A percentile compares a stretch with the other conserved stretches of the same genome.
These are phyloP conservation scores for Paecilomyces sp. DNA, from an alignment of 2,329 filamentous ascomycete species.

Conservation along the genomic window DNA sequence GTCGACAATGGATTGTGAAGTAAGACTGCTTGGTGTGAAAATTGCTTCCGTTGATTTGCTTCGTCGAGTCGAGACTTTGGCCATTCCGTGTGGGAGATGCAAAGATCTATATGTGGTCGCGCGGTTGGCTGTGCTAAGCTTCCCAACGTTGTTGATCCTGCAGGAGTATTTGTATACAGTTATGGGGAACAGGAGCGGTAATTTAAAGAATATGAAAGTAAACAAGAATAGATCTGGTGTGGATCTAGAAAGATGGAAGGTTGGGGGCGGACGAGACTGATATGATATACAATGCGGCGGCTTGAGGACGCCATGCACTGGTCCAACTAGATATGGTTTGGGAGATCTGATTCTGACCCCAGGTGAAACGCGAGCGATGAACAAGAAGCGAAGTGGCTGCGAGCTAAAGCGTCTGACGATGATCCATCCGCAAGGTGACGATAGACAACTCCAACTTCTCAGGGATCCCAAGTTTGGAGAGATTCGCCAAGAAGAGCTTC, in stretches of 20 bases:
- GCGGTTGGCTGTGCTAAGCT: neutral
- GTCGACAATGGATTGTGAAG: conserved; percentile 6
- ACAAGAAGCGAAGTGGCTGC: neutral
- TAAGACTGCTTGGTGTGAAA: neutral
- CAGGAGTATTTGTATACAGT: neutral
- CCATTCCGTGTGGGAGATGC: neutral
- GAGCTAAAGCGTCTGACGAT: neutral
- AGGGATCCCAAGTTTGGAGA: neutral
- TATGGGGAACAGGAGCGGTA: neutral
- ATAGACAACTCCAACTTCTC: neutral
- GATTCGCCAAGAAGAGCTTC: neutral
- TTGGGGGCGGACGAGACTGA: neutral
- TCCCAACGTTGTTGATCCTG: neutral
- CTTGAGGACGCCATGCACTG: neutral
- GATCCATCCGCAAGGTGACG: neutral
- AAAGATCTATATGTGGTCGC: neutral
- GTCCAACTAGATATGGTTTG: neutral
- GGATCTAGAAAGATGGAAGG: neutral
- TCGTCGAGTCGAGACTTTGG: neutral
- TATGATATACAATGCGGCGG: neutral
- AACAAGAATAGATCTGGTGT: neutral
- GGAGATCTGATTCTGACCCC: neutral
- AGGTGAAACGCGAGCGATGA: neutral
- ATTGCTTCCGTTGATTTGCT: neutral
- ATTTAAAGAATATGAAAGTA: neutral